Base-by-base conservation (phyloP, 2,329 filamentous ascomycete species). In the Aureobasidium leucospermi region DNA sequence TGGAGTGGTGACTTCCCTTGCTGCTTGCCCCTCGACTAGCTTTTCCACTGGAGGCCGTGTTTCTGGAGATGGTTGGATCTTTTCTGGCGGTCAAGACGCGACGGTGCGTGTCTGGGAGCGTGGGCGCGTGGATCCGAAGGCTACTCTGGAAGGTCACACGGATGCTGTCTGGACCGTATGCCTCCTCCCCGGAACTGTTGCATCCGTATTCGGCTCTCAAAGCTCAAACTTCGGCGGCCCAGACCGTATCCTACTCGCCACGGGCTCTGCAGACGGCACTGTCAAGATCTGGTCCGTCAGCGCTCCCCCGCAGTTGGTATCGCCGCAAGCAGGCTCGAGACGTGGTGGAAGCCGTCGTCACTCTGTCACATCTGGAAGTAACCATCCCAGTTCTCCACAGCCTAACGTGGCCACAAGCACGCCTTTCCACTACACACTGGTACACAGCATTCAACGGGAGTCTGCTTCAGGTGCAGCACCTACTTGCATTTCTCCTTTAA, bases 101-200 rank as follows among this genome's bases (percentile, higher is more conserved):
- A 96, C 90, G 6, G 86, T 99, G 39, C 85, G 92, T 32, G 91
- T 99, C 0, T 99, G 94, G 94, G 93, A 99, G 73, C 85, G 92
- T 53, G 93, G 93, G 31, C 81, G 93, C 48, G 90, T 99, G 34
- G 94, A 97, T 70, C 91, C 94, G 7, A 97, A 97, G 74, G 91
- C 91, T 2, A 96, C 91, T 0, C 79, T 99, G 4, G 90, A 96
- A 65, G 93, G 92, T 0, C 94, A 97, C 69, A 96, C 88, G 0
- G 94, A 99, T 77, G 90, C 92, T 4, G 90, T 99, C 4, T 99
- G 94, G 94, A 87, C 91, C 2, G 82, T 99, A 2, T 96, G 92
- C 68, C 90, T 97, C 13, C 81, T 99, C 2, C 94, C 94, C 3
- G 85, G 89, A 3, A 93, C 89, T 0, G 81, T 90, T 16, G 89